phyloP scores from a whole-genome alignment of 345 rosid species.

The Anacardium occidentale region DNA sequence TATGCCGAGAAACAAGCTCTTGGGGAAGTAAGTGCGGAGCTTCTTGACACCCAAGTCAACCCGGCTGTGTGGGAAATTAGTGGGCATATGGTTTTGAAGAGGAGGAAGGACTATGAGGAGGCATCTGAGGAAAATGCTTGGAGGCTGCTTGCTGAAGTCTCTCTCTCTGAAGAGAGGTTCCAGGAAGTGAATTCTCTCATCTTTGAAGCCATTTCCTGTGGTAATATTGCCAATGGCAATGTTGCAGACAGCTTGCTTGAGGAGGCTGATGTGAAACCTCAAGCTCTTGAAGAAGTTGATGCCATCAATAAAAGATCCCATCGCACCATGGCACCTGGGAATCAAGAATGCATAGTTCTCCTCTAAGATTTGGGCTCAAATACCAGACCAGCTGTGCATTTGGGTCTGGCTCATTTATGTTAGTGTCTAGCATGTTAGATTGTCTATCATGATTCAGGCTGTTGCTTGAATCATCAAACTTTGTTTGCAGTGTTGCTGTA shows the following conservation, averaged over 20 bases:
- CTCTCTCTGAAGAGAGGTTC: slow-evolving; percentile 84
- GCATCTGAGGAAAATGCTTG: slow-evolving; percentile 91
- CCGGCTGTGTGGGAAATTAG: slow-evolving; percentile 99
- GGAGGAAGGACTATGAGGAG: slow-evolving; percentile 81
- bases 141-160: slow-evolving; percentile 86
- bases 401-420: slow-evolving; percentile 3
- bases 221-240: slow-evolving; percentile 21
- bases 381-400: not conserved
- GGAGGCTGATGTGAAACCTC: slow-evolving; percentile 26
- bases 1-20: slow-evolving; percentile 97
- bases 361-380: slow-evolving; percentile 39
- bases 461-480: slow-evolving; percentile 33
- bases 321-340: slow-evolving; percentile 45
- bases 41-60: slow-evolving; percentile 93
- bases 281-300: slow-evolving; percentile 23
- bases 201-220: slow-evolving; percentile 49
- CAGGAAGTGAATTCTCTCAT: slow-evolving; percentile 67
- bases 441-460: not conserved
- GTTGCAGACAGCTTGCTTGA: slow-evolving; percentile 23
- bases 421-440: not conserved
- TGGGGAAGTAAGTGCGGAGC: slow-evolving; percentile 74
- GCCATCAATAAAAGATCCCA: slow-evolving; percentile 37
- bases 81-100: slow-evolving; percentile 95
- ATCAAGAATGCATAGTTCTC: slow-evolving; percentile 68
- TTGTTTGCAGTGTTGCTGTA: slow-evolving; percentile 22